Percentiles rank a stretch among this genome's conserved stretches.
These are phyloP conservation scores for Symmetrospora coprosmae DNA, from an alignment of 768 basidiomycete genomes.

Conservation along the genomic window DNA sequence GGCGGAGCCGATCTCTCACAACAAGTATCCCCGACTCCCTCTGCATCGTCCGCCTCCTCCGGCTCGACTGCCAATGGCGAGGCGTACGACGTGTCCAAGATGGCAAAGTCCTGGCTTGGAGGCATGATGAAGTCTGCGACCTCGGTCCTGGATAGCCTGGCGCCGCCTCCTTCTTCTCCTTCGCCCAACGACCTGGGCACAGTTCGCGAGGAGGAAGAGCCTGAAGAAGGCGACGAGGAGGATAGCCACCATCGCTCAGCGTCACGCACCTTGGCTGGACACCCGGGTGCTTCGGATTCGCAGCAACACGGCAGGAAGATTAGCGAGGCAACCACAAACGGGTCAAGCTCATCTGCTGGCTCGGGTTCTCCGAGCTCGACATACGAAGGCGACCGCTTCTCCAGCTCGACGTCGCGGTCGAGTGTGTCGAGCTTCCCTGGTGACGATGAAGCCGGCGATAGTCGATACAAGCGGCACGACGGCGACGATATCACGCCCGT, in stretches of 20 bases:
- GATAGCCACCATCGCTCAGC: not conserved
- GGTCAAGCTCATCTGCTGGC: not conserved
- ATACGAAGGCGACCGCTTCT: constrained; percentile 11
- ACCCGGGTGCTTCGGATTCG: not conserved
- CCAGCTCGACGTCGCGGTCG: not conserved
- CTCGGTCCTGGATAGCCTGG: not conserved
- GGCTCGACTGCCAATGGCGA: not conserved
- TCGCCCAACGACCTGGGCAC: not conserved
- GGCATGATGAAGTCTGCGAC: constrained; percentile 15
- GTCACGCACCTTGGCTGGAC: not conserved
- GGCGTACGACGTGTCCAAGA: constrained; percentile 9
- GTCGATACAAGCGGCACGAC: not conserved
- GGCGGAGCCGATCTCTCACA: not conserved
- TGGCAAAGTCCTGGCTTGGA: constrained; percentile 20
- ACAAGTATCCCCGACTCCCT: not conserved
- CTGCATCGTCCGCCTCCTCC: not conserved
- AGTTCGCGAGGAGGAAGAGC: constrained; percentile 11
- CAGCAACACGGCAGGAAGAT: not conserved
- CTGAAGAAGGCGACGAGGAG: constrained; percentile 10
- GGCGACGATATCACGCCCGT: constrained; percentile 11
- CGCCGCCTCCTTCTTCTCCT: not conserved
- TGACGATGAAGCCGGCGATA: not conserved
- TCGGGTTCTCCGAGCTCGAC: not conserved
- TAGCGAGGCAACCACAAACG: not conserved
- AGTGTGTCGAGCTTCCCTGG: not conserved